phyloP scores from a whole-genome alignment of 345 rosid genomes.

The Rhizophora apiculata region DNA sequence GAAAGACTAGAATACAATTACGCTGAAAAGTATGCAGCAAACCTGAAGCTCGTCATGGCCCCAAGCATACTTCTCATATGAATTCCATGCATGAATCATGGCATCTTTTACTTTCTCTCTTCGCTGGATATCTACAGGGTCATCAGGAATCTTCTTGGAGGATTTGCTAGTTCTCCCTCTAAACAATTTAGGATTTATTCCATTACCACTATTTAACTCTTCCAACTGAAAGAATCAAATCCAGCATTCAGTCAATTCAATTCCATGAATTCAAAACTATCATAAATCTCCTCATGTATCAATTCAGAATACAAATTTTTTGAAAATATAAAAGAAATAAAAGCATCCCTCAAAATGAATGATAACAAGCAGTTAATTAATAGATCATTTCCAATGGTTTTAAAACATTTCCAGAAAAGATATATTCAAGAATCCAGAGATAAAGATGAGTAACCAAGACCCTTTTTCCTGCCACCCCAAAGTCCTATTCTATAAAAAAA shows the following conservation, averaged over 20 bases:
- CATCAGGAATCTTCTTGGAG: constrained; percentile 35
- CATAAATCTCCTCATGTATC: not conserved
- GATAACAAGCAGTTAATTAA: not conserved
- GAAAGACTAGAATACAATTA: not conserved
- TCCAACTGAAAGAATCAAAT: constrained; percentile 26
- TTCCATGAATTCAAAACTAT: not conserved
- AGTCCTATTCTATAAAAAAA: not conserved
- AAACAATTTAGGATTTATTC: constrained; percentile 10
- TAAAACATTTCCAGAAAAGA: not conserved
- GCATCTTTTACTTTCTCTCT: constrained; percentile 93
- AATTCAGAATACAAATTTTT: not conserved
- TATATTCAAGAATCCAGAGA: not conserved
- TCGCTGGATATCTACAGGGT: constrained; percentile 60
- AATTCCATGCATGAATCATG: constrained; percentile 94
- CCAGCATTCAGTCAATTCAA: not conserved
- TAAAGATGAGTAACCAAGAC: not conserved
- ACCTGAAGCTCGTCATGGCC: constrained; percentile 98
- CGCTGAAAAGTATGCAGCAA: not conserved
- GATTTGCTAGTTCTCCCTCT: constrained; percentile 15
- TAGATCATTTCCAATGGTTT: not conserved
- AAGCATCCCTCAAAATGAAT: not conserved
- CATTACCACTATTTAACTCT: constrained; percentile 16
- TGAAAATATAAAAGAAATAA: not conserved
- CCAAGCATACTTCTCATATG: constrained; percentile 98
- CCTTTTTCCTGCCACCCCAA: not conserved